These are phyloP conservation scores for Gyromitra esculenta DNA, from an alignment of 2,329 filamentous ascomycete genomes.

Conservation along the genomic window DNA sequence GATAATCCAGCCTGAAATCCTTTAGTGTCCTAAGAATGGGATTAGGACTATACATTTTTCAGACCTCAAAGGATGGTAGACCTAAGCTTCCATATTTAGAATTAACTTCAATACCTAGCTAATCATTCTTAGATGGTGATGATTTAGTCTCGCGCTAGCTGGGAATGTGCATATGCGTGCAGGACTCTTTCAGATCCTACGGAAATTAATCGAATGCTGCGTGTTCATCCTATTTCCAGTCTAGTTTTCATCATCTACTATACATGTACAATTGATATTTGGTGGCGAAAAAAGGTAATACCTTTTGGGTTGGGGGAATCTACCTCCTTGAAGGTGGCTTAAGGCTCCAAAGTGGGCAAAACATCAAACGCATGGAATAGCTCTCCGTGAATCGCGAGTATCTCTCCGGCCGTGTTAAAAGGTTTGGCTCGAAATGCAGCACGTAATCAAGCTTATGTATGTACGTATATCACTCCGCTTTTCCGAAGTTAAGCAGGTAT, in stretches of 20 bases:
- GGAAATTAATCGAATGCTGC: neutral
- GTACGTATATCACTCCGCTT: slow-evolving; percentile 3
- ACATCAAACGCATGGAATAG: slow-evolving; percentile 21
- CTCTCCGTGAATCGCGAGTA: slow-evolving; percentile 17
- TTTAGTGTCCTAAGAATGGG: neutral
- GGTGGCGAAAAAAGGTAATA: neutral
- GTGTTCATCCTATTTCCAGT: slow-evolving; percentile 17
- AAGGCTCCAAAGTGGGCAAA: neutral
- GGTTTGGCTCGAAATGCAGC: slow-evolving; percentile 31
- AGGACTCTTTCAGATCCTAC: neutral
- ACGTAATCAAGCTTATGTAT: slow-evolving; percentile 40
- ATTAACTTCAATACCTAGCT: neutral
- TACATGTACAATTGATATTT: slow-evolving; percentile 16
- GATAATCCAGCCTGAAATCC: neutral
- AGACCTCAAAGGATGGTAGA: neutral
- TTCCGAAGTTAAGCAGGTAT: neutral
- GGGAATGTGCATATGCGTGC: slow-evolving; percentile 1
- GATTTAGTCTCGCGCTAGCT: neutral
- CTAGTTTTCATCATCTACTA: slow-evolving; percentile 8
- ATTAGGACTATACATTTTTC: neutral
- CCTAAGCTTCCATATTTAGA: neutral
- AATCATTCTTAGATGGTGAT: neutral
- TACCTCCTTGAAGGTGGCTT: slow-evolving; percentile 5
- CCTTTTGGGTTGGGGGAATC: neutral
- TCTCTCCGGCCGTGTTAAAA: slow-evolving; percentile 13